phyloP scores from a whole-genome alignment of 2,329 filamentous ascomycete genomes.

The Macrophomina phaseolina region DNA sequence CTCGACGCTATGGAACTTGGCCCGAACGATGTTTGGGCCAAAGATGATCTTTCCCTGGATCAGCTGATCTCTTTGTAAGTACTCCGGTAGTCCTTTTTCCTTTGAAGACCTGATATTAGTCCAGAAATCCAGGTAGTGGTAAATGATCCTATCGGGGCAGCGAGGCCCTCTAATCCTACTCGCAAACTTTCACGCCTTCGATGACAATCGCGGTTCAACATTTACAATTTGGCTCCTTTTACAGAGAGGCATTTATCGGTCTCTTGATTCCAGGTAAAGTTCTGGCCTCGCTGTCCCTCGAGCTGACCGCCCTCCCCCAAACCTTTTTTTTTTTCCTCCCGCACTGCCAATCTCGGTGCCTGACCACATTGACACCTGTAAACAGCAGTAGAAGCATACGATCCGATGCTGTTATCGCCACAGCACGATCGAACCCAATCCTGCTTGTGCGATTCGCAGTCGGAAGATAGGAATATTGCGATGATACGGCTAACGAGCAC shows the following conservation, averaged over 20 bases:
- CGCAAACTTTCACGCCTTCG: neutral
- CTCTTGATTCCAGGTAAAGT: neutral
- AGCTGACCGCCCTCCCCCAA: neutral
- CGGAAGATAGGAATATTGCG: neutral
- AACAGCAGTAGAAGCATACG: neutral
- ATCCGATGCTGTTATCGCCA: neutral
- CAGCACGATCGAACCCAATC: neutral
- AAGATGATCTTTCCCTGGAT: conserved; percentile 5
- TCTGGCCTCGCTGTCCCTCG: neutral
- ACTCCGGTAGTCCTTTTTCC: neutral
- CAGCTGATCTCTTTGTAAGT: neutral
- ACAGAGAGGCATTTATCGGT: neutral
- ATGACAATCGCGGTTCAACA: neutral
- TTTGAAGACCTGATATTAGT: neutral
- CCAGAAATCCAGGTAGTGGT: neutral
- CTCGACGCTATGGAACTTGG: conserved; percentile 29
- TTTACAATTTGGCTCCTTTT: neutral
- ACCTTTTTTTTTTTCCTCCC: neutral
- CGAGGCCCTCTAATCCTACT: neutral
- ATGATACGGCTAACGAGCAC: neutral
- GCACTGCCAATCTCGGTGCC: neutral
- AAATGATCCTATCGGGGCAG: neutral
- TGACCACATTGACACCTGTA: neutral
- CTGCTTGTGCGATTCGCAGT: neutral
- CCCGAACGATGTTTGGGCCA: conserved; percentile 12